Evolutionary conservation across 2,329 filamentous ascomycete genomes (phyloP).

Genomic region (Trichoderma breve): DNA sequence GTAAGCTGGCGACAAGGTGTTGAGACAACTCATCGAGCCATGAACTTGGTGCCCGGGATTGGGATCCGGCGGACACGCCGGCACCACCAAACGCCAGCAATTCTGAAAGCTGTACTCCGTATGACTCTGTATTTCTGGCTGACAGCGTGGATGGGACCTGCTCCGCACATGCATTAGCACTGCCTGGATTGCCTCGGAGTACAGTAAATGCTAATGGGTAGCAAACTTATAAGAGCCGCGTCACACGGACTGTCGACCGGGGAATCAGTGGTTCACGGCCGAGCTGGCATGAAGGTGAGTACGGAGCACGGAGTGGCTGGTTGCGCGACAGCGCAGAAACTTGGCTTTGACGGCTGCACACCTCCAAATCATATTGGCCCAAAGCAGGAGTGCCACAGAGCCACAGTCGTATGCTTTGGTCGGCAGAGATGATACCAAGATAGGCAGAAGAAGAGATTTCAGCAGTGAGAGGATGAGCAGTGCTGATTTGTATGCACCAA

Average conservation of each 20-base stretch:
- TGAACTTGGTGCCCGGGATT: constrained; percentile 10
- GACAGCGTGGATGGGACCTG: constrained; percentile 13
- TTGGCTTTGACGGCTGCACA: not conserved
- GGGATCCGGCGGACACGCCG: constrained; percentile 7
- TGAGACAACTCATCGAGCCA: constrained; percentile 20
- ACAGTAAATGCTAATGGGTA: not conserved
- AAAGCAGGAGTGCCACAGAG: not conserved
- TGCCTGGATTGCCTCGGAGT: not conserved
- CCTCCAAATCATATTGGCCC: not conserved
- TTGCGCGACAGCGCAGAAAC: not conserved
- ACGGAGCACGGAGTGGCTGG: not conserved
- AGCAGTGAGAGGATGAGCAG: not conserved
- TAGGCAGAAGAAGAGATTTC: not conserved
- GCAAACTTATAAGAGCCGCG: constrained; percentile 18
- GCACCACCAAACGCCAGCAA: not conserved
- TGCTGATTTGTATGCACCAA: not conserved
- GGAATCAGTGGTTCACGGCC: constrained; percentile 2
- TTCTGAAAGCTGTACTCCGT: not conserved
- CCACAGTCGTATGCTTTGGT: not conserved
- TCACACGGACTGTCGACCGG: constrained; percentile 10
- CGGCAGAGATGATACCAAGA: not conserved
- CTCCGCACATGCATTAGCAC: constrained; percentile 19
- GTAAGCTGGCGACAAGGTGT: constrained; percentile 13
- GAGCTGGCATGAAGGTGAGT: not conserved
- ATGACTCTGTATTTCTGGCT: constrained; percentile 10